Evolutionary conservation across 495 filamentous ascomycete genomes (phyloP).

Genomic region (Talaromyces liani): DNA sequence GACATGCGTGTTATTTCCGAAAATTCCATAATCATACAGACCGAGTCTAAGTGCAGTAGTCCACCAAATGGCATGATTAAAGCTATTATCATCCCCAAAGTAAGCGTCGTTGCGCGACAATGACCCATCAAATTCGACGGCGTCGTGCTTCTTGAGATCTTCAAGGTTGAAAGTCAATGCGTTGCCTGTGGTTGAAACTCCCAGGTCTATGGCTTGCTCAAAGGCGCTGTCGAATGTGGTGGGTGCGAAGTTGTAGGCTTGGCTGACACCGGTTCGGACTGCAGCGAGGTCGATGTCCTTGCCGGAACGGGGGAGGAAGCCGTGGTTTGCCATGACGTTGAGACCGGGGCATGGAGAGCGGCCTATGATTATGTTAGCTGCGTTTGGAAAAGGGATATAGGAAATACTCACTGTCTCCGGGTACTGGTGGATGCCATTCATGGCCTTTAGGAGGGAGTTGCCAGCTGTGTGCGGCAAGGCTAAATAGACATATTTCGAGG

Average conservation of each 20-base stretch:
- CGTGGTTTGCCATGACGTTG: slow-evolving; percentile 16
- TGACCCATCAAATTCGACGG: slow-evolving; percentile 15
- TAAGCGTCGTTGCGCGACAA: slow-evolving; percentile 18
- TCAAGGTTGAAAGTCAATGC: slow-evolving; percentile 10
- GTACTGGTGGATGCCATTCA: slow-evolving; percentile 7
- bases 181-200: slow-evolving; percentile 14
- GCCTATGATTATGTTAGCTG: slow-evolving; percentile 3
- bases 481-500: not conserved
- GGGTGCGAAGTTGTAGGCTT: slow-evolving; percentile 15
- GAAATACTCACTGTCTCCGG: slow-evolving; percentile 5
- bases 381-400: not conserved
- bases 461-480: not conserved
- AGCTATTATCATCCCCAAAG: slow-evolving; percentile 11
- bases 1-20: slow-evolving; percentile 8
- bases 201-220: slow-evolving; percentile 13
- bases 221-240: slow-evolving; percentile 19
- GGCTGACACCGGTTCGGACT: slow-evolving; percentile 10
- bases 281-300: slow-evolving; percentile 15
- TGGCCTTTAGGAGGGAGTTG: not conserved
- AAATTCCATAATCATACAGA: slow-evolving; percentile 6
- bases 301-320: slow-evolving; percentile 14
- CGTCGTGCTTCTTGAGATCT: slow-evolving; percentile 13
- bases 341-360: slow-evolving; percentile 16
- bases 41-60: slow-evolving; percentile 13
- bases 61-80: slow-evolving; percentile 10